Evolutionary conservation across 192 early-diverging fungal genomes (phyloP), one percentile per base, ranked within the genome.

Genomic region (Backusella circina): DNA sequence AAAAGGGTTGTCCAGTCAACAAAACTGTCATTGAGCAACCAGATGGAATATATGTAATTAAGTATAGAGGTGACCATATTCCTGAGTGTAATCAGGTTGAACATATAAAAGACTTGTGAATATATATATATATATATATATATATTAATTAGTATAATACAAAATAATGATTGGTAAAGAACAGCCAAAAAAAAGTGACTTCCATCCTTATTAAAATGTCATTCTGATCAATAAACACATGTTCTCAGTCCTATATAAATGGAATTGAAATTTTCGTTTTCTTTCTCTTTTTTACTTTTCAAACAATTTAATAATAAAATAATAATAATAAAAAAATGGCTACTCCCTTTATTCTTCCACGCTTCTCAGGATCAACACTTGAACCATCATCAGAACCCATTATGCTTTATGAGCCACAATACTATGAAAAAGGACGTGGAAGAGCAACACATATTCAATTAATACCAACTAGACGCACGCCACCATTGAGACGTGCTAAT

Each of bases 1-100:
- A 47, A 61, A 61, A 77, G 72, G 73, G 79, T 3, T 78, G 76
- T 51, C 76, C 73, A 18, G 87, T 88, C 12, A 88, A 88, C 67
- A 88, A 86, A 71, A 88, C 87, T 0, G 87, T 88, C 8, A 87
- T 85, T 13, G 79, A 84, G 39, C 85, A 84, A 33, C 84, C 85
- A 80, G 74, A 83, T 47, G 84, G 83, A 30, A 83, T 81, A 32
- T 88, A 83, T 41, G 65, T 84, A 12, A 88, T 86, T 70, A 88
- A 88, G 72, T 85, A 85, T 70, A 65, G 87, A 28, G 87, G 87
- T 7, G 76, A 86, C 33, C 87, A 88, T 80, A 70, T 85, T 38
- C 64, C 76, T 5, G 82, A 83, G 31, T 88, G 87, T 51, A 77
- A 78, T 32, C 77, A 82, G 39, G 76, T 85, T 38, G 78, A 84